Evolutionary conservation across 768 basidiomycete genomes (phyloP).

Genomic region (Hypholoma sublateritium): DNA sequence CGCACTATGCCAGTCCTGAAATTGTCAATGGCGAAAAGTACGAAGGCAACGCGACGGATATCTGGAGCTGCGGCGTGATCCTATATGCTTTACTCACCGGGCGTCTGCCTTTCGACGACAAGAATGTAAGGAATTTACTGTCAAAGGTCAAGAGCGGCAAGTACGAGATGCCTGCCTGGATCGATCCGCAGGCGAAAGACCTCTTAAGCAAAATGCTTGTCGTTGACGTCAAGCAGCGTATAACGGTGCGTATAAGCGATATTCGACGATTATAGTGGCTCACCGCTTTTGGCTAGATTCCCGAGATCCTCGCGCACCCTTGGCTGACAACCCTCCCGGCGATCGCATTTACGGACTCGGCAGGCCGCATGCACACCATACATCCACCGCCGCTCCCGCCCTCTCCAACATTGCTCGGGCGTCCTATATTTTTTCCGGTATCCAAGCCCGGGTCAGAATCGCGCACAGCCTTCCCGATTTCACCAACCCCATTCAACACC

Average conservation of each 20-base stretch:
- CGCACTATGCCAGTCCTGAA: slow-evolving; percentile 96
- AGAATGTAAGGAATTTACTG: slow-evolving; percentile 74
- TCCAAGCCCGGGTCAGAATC: slow-evolving; percentile 11
- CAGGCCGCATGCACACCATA: slow-evolving; percentile 27
- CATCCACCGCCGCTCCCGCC: slow-evolving; percentile 50
- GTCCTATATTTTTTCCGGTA: slow-evolving; percentile 61
- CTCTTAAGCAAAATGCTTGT: slow-evolving; percentile 86
- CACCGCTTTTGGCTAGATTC: slow-evolving; percentile 54
- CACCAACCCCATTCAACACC: not conserved
- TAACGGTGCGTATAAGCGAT: slow-evolving; percentile 56
- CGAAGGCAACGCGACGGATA: slow-evolving; percentile 86
- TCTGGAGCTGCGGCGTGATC: slow-evolving; percentile 97
- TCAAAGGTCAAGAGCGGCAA: slow-evolving; percentile 85
- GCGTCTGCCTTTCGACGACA: slow-evolving; percentile 91
- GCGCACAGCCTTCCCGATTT: not conserved
- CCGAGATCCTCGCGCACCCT: slow-evolving; percentile 82
- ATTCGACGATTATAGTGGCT: not conserved
- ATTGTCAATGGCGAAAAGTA: slow-evolving; percentile 92
- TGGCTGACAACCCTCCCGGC: slow-evolving; percentile 64
- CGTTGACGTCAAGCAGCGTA: slow-evolving; percentile 76
- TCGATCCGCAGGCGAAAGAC: slow-evolving; percentile 84
- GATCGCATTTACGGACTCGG: slow-evolving; percentile 38
- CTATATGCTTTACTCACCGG: slow-evolving; percentile 89
- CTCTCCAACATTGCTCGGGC: slow-evolving; percentile 65
- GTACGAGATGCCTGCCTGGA: slow-evolving; percentile 78